Percentiles rank a stretch among this genome's conserved stretches.
phyloP scores from a whole-genome alignment of 495 filamentous ascomycete genomes.

The Talaromyces thailandensis region DNA sequence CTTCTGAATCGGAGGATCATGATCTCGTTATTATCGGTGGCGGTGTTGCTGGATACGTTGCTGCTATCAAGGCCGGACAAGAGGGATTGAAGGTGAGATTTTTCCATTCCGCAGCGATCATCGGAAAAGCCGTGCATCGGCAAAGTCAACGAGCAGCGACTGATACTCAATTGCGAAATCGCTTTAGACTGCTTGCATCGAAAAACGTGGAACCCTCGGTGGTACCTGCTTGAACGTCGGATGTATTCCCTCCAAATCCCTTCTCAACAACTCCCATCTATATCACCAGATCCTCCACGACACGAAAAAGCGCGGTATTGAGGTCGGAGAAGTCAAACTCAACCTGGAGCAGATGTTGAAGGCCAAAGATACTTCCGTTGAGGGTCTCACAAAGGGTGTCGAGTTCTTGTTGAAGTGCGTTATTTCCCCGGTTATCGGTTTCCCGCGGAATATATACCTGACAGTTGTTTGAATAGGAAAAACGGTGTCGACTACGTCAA shows the following conservation, averaged over 20 bases:
- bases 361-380: slow-evolving; percentile 88
- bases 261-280: slow-evolving; percentile 98
- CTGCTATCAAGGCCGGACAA: slow-evolving; percentile 97
- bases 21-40: slow-evolving; percentile 94
- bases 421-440: neutral
- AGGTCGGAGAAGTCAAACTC: slow-evolving; percentile 91
- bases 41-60: slow-evolving; percentile 97
- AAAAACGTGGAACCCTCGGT: slow-evolving; percentile 92
- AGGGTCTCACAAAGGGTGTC: slow-evolving; percentile 88
- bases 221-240: slow-evolving; percentile 98
- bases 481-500: slow-evolving; percentile 96
- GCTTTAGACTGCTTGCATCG: slow-evolving; percentile 87
- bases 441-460: neutral
- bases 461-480: slow-evolving; percentile 38
- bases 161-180: neutral
- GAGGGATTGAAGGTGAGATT: slow-evolving; percentile 83
- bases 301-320: slow-evolving; percentile 93
- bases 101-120: neutral
- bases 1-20: slow-evolving; percentile 75
- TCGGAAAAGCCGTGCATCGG: neutral
- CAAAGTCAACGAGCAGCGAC: neutral
- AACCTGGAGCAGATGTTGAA: slow-evolving; percentile 95
- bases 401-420: slow-evolving; percentile 81
- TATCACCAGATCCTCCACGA: slow-evolving; percentile 98
- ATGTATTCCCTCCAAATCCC: slow-evolving; percentile 97